phyloP scores from a whole-genome alignment of 2,329 filamentous ascomycete species.

The Penicillium griseofulvum region DNA sequence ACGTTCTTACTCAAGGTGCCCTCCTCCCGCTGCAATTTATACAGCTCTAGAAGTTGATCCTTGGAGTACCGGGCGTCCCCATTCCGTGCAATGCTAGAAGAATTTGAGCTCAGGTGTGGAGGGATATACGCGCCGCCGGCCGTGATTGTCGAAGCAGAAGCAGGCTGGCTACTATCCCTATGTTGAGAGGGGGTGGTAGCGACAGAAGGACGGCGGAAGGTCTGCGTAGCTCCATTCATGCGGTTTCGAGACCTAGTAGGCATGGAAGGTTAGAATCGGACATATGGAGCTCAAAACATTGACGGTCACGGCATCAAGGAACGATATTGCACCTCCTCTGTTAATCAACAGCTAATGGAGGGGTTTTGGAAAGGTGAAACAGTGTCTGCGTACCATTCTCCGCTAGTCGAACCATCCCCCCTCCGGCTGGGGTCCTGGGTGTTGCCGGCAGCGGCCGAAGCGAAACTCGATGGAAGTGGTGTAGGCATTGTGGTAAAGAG shows the following conservation, averaged over 20 bases:
- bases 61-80: slow-evolving; percentile 68
- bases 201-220: slow-evolving; percentile 63
- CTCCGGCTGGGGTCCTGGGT: slow-evolving; percentile 60
- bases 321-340: not conserved
- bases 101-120: slow-evolving; percentile 57
- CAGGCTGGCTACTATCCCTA: slow-evolving; percentile 43
- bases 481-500: slow-evolving; percentile 58
- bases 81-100: slow-evolving; percentile 49
- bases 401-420: slow-evolving; percentile 56
- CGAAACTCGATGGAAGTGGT: slow-evolving; percentile 78
- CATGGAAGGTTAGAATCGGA: slow-evolving; percentile 18
- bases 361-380: slow-evolving; percentile 1
- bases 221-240: slow-evolving; percentile 65
- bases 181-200: slow-evolving; percentile 53
- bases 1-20: slow-evolving; percentile 59
- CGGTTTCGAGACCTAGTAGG: slow-evolving; percentile 56
- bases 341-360: not conserved
- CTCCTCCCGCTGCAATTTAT: slow-evolving; percentile 56
- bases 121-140: slow-evolving; percentile 56
- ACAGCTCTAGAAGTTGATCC: slow-evolving; percentile 75
- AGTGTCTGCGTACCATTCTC: slow-evolving; percentile 65
- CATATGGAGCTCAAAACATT: slow-evolving; percentile 9
- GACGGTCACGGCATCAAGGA: not conserved
- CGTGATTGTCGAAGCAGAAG: slow-evolving; percentile 41
- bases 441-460: slow-evolving; percentile 77